These are phyloP conservation scores for Acer yangbiense DNA, from an alignment of 345 rosid genomes.

Conservation along the genomic window DNA sequence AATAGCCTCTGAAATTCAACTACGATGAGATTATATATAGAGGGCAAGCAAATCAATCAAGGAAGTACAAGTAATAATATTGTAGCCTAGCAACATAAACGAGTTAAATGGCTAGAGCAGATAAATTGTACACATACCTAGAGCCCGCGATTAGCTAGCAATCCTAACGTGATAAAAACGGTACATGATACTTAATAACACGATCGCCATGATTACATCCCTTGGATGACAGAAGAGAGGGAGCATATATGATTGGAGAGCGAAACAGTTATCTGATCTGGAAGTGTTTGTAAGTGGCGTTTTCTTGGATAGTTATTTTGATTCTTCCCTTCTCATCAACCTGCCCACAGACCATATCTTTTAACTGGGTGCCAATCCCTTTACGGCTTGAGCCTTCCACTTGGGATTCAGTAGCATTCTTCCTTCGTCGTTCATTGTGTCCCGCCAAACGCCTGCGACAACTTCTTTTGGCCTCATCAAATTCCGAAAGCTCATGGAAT, in stretches of 20 bases:
- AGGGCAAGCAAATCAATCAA: background rate
- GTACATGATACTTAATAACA: background rate
- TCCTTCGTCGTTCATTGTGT: slow-evolving; percentile 66
- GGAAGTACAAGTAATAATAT: slow-evolving; percentile 1
- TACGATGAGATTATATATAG: slow-evolving; percentile 4
- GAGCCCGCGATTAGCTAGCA: slow-evolving; percentile 7
- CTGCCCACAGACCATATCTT: slow-evolving; percentile 41
- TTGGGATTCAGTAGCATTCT: slow-evolving; percentile 37
- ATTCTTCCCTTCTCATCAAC: slow-evolving; percentile 44
- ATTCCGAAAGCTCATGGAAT: slow-evolving; percentile 58
- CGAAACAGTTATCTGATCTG: slow-evolving; percentile 34
- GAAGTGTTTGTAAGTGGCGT: slow-evolving; percentile 45
- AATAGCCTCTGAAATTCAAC: background rate
- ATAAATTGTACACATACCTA: background rate
- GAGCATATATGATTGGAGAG: slow-evolving; percentile 32
- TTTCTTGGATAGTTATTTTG: slow-evolving; percentile 41
- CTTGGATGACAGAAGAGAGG: slow-evolving; percentile 67
- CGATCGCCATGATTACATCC: background rate
- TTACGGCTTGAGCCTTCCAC: slow-evolving; percentile 37
- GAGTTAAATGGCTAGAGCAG: slow-evolving; percentile 6
- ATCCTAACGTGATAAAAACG: background rate
- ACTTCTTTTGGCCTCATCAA: slow-evolving; percentile 58
- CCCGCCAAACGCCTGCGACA: slow-evolving; percentile 62
- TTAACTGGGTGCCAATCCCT: slow-evolving; percentile 23
- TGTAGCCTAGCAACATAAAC: background rate